Evolutionary conservation across 2,329 filamentous ascomycete genomes (phyloP), one percentile per base, ranked within the genome.

Genomic region (Biscogniauxia marginata): DNA sequence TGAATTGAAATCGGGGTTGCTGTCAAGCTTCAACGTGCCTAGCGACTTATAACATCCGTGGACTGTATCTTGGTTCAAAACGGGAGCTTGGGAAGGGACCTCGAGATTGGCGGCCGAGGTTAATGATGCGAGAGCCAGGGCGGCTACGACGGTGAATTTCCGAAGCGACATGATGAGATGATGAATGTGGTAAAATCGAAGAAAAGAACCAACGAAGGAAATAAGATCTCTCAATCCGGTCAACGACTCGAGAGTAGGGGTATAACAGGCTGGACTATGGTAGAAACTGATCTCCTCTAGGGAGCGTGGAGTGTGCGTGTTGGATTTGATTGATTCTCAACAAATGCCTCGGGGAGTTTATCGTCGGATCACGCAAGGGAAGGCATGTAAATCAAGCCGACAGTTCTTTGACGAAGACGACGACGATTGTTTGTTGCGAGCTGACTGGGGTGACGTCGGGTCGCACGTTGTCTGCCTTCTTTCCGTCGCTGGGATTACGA

Each of bases 11-110:
- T 63, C 13, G 8, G 59, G 45, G 1, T 48, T 43, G 16, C 63
- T 57, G 20, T 60, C 47, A 13, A 66, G 47, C 4, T 57, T 64
- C 48, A 79, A 70, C 46, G 77, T 74, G 55, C 77, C 79, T 0
- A 66, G 58, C 0, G 75, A 76, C 3, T 68, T 73, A 68, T 72
- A 85, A 67, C 83, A 85, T 18, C 83, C 83, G 20, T 83, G 79
- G 1, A 77, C 74, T 2, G 75, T 78, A 46, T 71, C 63, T 7
- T 71, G 65, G n/a, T 72, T 71, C 4, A 69, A 60, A 3, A 67
- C 62, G 0, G 81, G 77, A 1, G 64, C 50, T n/a, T 63, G 52
- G 0, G 73, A 68, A 7, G 80, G 73, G 30, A 62, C 63, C 62
- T 83, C 58, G 24, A 56, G 23, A 21, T 55, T 55, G 11, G 48